Conservation (phyloP, 2,329 filamentous ascomycete species). For the Sporothrix phasma region DNA sequence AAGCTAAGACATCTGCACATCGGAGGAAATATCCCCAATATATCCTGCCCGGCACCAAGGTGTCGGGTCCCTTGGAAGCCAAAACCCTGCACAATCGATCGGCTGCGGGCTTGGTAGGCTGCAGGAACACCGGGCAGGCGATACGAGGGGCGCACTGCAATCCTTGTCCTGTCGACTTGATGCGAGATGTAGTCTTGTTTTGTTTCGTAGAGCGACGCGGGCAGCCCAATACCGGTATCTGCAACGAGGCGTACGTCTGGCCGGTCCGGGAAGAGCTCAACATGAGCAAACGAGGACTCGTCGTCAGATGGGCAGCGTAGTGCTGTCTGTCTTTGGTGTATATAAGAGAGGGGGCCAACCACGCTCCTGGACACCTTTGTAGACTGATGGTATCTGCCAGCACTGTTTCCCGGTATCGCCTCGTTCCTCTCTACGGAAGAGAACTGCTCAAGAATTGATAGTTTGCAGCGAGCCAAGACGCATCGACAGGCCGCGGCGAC, state of each 20-base stretch:
- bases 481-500: too few species aligned
- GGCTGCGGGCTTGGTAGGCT: background rate
- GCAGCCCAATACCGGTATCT: background rate
- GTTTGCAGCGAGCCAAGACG: background rate
- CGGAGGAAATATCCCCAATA: background rate
- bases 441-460: too few species aligned
- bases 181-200: background rate
- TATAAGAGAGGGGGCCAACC: background rate
- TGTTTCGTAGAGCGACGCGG: background rate
- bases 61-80: background rate
- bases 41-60: slow-evolving; percentile 2
- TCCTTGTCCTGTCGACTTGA: background rate
- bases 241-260: background rate
- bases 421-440: background rate
- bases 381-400: background rate
- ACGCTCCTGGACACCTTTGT: background rate
- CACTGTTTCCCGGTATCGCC: background rate
- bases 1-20: background rate
- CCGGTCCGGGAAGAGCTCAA: background rate
- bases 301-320: background rate
- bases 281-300: background rate
- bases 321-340: background rate
- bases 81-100: background rate
- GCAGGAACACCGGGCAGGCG: background rate
- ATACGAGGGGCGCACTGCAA: background rate